Evolutionary conservation across 306 rosid genomes (phyloP).

Genomic region (Vachellia collinsii): DNA sequence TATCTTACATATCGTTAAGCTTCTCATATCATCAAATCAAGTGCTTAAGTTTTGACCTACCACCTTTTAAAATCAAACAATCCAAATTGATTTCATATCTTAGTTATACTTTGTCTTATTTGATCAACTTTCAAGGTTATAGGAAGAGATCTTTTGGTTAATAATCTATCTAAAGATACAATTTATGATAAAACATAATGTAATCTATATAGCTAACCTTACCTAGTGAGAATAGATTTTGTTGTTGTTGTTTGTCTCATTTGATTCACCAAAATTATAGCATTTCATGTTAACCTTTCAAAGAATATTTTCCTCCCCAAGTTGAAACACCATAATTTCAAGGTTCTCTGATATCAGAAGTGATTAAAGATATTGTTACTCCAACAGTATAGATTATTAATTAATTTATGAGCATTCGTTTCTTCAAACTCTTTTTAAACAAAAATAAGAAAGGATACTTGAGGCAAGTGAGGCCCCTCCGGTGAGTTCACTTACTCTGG

Average conservation of each 20-base stretch:
- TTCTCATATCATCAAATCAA: slow-evolving; percentile 24
- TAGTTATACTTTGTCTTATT: background rate
- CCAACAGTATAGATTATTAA: background rate
- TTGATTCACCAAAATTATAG: background rate
- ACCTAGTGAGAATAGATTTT: no score
- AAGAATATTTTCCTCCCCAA: background rate
- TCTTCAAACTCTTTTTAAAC: background rate
- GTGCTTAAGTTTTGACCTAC: slow-evolving; percentile 16
- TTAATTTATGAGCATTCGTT: slow-evolving; percentile 3
- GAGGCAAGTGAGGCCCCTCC: slow-evolving; percentile 90
- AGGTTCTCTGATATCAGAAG: background rate
- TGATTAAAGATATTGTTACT: background rate
- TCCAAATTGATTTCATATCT: background rate
- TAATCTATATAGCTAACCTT: no score
- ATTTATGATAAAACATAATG: no score
- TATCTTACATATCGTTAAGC: slow-evolving; percentile 67
- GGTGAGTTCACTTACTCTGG: slow-evolving; percentile 72
- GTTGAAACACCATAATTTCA: background rate
- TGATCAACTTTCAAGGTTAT: no score
- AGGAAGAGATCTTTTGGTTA: no score
- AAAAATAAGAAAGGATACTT: slow-evolving; percentile 63
- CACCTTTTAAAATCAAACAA: slow-evolving; percentile 15
- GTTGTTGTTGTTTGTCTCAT: background rate
- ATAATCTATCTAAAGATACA: no score
- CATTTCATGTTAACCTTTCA: background rate